Conservation (phyloP, 805 yeast genomes). For the Nakazawaea populi region DNA sequence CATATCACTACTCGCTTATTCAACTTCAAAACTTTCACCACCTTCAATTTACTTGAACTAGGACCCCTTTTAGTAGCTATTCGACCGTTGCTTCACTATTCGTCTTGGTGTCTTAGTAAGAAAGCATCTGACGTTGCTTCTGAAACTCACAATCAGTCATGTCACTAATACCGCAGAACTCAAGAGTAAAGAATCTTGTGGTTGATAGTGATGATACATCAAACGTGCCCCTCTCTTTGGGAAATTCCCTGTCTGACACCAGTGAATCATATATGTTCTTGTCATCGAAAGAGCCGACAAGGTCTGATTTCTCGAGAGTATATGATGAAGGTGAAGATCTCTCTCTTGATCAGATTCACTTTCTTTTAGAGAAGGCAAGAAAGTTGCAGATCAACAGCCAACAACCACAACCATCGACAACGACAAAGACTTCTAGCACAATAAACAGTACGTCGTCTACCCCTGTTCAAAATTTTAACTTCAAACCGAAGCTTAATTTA, state of each 20-base stretch:
- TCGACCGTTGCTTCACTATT: no score
- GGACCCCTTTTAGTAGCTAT: no score
- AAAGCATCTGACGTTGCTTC: no score
- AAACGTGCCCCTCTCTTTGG: background rate
- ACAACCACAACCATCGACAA: background rate
- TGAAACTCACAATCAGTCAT: background rate
- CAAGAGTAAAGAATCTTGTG: background rate
- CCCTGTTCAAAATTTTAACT: background rate
- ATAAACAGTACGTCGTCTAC: background rate
- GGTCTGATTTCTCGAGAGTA: background rate
- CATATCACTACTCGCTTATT: no score
- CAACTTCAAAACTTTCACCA: no score
- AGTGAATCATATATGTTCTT: constrained; percentile 8
- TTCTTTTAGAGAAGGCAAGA: constrained; percentile 1
- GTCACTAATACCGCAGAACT: background rate
- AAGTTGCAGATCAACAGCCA: background rate
- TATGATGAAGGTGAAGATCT: background rate
- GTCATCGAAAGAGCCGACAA: constrained; percentile 6
- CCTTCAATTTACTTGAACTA: no score
- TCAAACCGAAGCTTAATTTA: constrained; percentile 1
- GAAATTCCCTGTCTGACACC: background rate
- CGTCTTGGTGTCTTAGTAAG: no score
- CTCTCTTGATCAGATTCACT: constrained; percentile 1
- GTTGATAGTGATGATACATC: background rate
- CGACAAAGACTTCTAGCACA: background rate